A percentile compares a stretch with the other conserved stretches of the same genome.
These are phyloP conservation scores for Huntiella moniliformis DNA, from an alignment of 2,329 filamentous ascomycete species.

Conservation along the genomic window DNA sequence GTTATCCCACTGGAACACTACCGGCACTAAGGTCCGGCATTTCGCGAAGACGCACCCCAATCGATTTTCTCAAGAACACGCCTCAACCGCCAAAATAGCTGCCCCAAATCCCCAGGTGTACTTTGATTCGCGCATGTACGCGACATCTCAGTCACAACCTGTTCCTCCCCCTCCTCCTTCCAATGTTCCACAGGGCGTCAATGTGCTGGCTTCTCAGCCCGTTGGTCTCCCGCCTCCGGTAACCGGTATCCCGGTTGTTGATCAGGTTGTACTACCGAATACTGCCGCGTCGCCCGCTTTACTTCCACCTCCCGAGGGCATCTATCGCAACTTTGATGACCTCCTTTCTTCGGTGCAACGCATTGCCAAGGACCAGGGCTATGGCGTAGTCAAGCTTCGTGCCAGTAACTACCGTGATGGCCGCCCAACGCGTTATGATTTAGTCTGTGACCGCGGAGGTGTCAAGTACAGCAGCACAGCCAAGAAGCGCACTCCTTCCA, in stretches of 20 bases:
- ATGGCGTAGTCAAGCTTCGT: conserved; percentile 42
- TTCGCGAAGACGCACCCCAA: conserved; percentile 1
- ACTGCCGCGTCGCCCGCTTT: conserved; percentile 29
- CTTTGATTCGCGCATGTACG: conserved; percentile 12
- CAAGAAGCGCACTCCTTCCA: conserved; percentile 45
- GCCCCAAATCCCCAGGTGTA: conserved; percentile 6
- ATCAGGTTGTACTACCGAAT: conserved; percentile 22
- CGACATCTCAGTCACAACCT: conserved; percentile 8
- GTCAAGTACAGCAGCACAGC: conserved; percentile 47
- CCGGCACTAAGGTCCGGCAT: too few species aligned
- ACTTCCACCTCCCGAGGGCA: conserved; percentile 38
- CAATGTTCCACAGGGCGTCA: background rate
- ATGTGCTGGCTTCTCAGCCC: conserved; percentile 4
- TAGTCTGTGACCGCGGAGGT: conserved; percentile 43
- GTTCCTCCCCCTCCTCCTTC: conserved; percentile 3
- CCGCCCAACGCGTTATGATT: conserved; percentile 42
- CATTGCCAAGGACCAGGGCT: conserved; percentile 42
- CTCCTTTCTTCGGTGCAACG: conserved; percentile 38
- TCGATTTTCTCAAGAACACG: conserved; percentile 12
- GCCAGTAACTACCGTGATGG: conserved; percentile 45
- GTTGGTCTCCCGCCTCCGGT: conserved; percentile 7
- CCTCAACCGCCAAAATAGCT: conserved; percentile 15
- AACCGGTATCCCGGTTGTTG: conserved; percentile 17
- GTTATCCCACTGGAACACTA: too few species aligned
- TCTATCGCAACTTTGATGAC: conserved; percentile 40